Percentiles rank a stretch among this genome's conserved stretches.
phyloP scores from a whole-genome alignment of 495 filamentous ascomycete genomes.

The Hypoxylon fragiforme region DNA sequence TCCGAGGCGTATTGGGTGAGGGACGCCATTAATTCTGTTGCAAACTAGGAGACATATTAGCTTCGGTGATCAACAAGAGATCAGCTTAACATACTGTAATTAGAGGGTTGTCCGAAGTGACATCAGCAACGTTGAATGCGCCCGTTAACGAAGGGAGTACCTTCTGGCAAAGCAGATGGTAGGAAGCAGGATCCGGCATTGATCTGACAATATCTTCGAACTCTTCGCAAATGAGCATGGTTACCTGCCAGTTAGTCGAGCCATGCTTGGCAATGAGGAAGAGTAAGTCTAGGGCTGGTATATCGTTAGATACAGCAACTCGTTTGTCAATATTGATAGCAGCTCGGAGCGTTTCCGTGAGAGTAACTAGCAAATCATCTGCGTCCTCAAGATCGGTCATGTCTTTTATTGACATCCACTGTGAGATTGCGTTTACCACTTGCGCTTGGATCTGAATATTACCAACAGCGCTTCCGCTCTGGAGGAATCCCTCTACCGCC shows the following conservation, averaged over 20 bases:
- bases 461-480: constrained; percentile 45
- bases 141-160: constrained; percentile 84
- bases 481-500: constrained; percentile 80
- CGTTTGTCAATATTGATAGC: constrained; percentile 76
- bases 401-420: constrained; percentile 77
- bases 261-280: constrained; percentile 88
- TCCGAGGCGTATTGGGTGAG: constrained; percentile 78
- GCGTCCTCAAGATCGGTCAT: constrained; percentile 78
- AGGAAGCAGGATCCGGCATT: constrained; percentile 66
- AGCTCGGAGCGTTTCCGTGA: constrained; percentile 84
- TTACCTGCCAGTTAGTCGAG: constrained; percentile 81
- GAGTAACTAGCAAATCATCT: constrained; percentile 86
- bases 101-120: constrained; percentile 81
- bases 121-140: constrained; percentile 82
- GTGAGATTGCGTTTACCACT: constrained; percentile 75
- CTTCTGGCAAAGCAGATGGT: constrained; percentile 79
- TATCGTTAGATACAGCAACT: constrained; percentile 66
- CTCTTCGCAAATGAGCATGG: constrained; percentile 73
- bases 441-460: constrained; percentile 66
- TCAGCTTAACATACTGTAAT: constrained; percentile 59
- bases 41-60: constrained; percentile 57
- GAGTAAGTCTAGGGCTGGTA: constrained; percentile 76
- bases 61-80: no score
- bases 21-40: constrained; percentile 79
- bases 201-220: constrained; percentile 82